Base-by-base conservation (phyloP, 805 yeast genomes). In the Candida ascalaphidarum region DNA sequence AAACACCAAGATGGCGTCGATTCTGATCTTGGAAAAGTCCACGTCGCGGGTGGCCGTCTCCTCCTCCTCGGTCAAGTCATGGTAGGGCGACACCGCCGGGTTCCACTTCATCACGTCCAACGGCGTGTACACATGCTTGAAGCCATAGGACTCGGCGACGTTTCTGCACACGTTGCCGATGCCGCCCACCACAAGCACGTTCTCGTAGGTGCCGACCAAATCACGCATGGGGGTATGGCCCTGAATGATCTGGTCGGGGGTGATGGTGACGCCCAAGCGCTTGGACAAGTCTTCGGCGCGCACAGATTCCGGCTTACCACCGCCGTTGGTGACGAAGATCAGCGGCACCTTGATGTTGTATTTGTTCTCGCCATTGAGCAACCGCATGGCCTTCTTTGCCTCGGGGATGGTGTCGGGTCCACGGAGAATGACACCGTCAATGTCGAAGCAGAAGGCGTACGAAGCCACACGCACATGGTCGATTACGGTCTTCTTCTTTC, bases 171-270 rank as follows among this genome's bases (percentile, higher is more conserved):
- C 74, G 40, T 84, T 85, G 25, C 92, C 86, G 15, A 81, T 75
- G 40, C 95, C 95, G 37, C 95, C 95, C 29, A 85, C 85, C 30
- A 85, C 94, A 25, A 85, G 60, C 4, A 85, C 94, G 32, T 80
- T 81, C 32, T 79, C 61, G 53, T 77, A 75, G 11, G 68, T 62
- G 17, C 68, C 70, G 10, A 78, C 81, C 46, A 84, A 65, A 46
- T 82, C 94, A 42, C 74, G 77, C 92, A 85, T 85, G 19, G 96
- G 96, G 2, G 96, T 85, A 55, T 85, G 95, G 36, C 95, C 94
- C 55, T 85, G 95, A 43, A 85, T 81, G 34, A 85, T 81, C 58
- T 85, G 95, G 30, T 76, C 84, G 24, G 75, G 74, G 9, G 78
- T 70, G 34, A 85, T 73, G 22, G 68, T 68, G 22, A 72, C 56